phyloP scores from a whole-genome alignment of 441 rosid species.

The Erodium moschatum region DNA sequence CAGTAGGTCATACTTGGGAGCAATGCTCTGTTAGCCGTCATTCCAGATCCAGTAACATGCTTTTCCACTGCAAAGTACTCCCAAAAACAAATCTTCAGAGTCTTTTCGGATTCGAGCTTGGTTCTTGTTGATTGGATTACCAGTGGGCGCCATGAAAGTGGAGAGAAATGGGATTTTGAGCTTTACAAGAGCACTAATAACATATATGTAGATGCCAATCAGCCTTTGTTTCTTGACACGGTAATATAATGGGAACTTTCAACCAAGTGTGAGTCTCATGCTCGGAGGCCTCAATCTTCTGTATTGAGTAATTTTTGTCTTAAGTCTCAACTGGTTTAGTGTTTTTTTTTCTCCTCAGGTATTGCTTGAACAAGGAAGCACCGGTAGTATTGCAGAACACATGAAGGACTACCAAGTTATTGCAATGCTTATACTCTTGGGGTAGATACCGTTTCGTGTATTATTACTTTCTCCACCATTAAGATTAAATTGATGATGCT shows the following conservation, averaged over 20 bases:
- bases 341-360: constrained; percentile 34
- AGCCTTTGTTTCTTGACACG: constrained; percentile 73
- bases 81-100: constrained; percentile 74
- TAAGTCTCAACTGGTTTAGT: constrained; percentile 6
- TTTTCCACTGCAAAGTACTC: constrained; percentile 78
- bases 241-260: constrained; percentile 28
- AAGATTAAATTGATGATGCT: not conserved
- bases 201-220: constrained; percentile 45
- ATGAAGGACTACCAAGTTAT: constrained; percentile 73
- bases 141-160: constrained; percentile 83
- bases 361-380: constrained; percentile 52
- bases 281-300: not conserved
- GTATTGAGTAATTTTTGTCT: not conserved
- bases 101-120: constrained; percentile 55
- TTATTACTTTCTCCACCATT: constrained; percentile 1
- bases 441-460: constrained; percentile 31
- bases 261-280: not conserved
- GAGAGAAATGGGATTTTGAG: constrained; percentile 86
- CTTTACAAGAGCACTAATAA: constrained; percentile 78
- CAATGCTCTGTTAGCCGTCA: constrained; percentile 53
- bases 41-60: constrained; percentile 93
- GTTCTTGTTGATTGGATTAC: constrained; percentile 90
- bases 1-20: constrained; percentile 74
- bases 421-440: constrained; percentile 78
- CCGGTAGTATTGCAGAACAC: constrained; percentile 38